Evolutionary conservation across 257 asterid genomes (phyloP).

Genomic region (Gentiana straminea): DNA sequence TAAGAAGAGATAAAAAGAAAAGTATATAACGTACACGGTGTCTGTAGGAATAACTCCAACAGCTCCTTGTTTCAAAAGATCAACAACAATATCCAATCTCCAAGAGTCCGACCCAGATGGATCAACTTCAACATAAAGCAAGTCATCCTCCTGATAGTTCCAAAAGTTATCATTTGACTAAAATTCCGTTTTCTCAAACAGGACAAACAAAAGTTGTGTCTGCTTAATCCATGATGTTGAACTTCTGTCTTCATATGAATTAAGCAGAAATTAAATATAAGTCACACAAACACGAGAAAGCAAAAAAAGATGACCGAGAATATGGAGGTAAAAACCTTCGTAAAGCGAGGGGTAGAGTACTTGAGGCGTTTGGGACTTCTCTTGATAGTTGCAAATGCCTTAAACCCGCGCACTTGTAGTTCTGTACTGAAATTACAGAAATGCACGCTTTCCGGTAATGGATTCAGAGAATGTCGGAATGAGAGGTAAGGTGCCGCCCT

Average conservation of each 20-base stretch:
- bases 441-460: slow-evolving; percentile 17
- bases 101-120: slow-evolving; percentile 72
- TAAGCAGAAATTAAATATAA: not conserved
- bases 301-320: not conserved
- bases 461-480: slow-evolving; percentile 27
- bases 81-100: slow-evolving; percentile 75
- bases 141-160: slow-evolving; percentile 39
- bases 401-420: slow-evolving; percentile 22
- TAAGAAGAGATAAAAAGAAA: not conserved
- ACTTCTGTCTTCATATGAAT: not conserved
- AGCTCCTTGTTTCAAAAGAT: slow-evolving; percentile 77
- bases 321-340: slow-evolving; percentile 36
- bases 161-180: not conserved
- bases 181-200: not conserved
- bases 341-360: slow-evolving; percentile 65
- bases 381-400: slow-evolving; percentile 45
- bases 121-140: slow-evolving; percentile 69
- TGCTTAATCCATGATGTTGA: no score
- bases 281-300: not conserved
- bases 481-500: slow-evolving; percentile 21
- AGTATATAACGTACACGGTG: slow-evolving; percentile 44
- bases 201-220: not conserved
- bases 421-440: slow-evolving; percentile 10
- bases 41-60: slow-evolving; percentile 98
- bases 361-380: slow-evolving; percentile 89